Evolutionary conservation across 2,329 filamentous ascomycete genomes (phyloP).

Genomic region (Diaporthe sp.): DNA sequence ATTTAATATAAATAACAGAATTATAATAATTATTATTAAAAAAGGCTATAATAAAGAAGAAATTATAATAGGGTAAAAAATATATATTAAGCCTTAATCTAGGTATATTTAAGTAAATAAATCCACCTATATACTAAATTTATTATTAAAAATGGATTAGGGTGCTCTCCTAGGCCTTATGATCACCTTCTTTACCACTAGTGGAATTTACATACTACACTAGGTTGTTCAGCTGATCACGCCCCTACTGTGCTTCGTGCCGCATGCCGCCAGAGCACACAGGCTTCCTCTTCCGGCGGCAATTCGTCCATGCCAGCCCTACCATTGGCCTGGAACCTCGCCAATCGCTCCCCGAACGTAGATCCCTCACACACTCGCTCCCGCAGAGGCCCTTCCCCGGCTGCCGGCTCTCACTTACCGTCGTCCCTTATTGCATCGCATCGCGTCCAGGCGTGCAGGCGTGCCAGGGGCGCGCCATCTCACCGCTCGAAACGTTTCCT

Average conservation of each 20-base stretch:
- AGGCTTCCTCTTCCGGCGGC: constrained; percentile 35
- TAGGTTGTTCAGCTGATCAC: too few relatives aligned
- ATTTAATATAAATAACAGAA: too few relatives aligned
- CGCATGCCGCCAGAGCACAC: neutral
- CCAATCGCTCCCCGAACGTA: constrained; percentile 39
- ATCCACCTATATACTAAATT: too few relatives aligned
- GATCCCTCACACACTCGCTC: constrained; percentile 6
- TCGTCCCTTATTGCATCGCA: constrained; percentile 34
- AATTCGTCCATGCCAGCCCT: constrained; percentile 33
- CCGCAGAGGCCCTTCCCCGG: neutral
- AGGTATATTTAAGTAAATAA: too few relatives aligned
- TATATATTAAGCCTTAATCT: too few relatives aligned
- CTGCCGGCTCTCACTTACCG: constrained; percentile 29
- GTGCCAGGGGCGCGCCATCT: constrained; percentile 24
- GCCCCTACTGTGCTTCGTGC: neutral
- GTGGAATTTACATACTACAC: too few relatives aligned
- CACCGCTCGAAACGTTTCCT: constrained; percentile 36
- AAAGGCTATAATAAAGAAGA: too few relatives aligned
- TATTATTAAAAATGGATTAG: too few relatives aligned
- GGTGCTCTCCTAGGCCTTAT: too few relatives aligned
- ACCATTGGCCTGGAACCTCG: constrained; percentile 37
- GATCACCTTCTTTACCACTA: too few relatives aligned
- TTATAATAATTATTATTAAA: too few relatives aligned
- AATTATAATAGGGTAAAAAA: too few relatives aligned
- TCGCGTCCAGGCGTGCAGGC: constrained; percentile 19